Base-by-base conservation (phyloP, 495 filamentous ascomycete genomes). In the Physcia stellaris region DNA sequence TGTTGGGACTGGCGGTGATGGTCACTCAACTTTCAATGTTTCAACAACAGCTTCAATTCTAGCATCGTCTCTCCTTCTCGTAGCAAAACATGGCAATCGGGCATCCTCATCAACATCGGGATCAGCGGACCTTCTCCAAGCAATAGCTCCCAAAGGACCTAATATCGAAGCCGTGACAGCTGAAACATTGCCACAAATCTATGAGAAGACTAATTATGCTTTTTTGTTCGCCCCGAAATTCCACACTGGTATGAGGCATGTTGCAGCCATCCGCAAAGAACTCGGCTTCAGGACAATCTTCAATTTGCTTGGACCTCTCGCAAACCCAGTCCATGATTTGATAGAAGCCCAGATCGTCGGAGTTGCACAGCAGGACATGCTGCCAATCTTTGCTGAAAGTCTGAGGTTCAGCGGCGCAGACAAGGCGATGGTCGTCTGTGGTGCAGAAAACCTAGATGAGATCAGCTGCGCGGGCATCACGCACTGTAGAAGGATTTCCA, bases 171-270 rank as follows among this genome's bases (percentile, higher is more conserved):
- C 79, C 21, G 68, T 94, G 39, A 81, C 71, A 4, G 75, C 84
- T 2, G 46, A 67, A 26, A 83, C 79, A 22, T 65, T 95, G 35
- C 45, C 69, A 20, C 41, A 59, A 30, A 70, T 94, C 37, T 96
- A 92, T 57, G 62, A 70, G 31, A 57, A 64, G 24, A 81, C 77
- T 43, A 94, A 85, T 59, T 99, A 96, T 62, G 79, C 80, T 37
- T 99, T 99, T 63, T 75, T 99, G 21, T 99, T 90, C 55, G 92
- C 92, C 0, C 92, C 87, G 20, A 79, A 86, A 46, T 99, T 95
- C 69, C 92, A 99, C 61, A 83, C 83, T 0, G 86, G 82, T 27
- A 94, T 96, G 82, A 72, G 71, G 48, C 71, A 85, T 54, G 86
- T 88, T 16, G 86, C 85, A 10, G 67, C 75, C 5, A 79, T 94